Evolutionary conservation across 2,329 filamentous ascomycete genomes (phyloP).

Genomic region (Coniochaeta sp.): DNA sequence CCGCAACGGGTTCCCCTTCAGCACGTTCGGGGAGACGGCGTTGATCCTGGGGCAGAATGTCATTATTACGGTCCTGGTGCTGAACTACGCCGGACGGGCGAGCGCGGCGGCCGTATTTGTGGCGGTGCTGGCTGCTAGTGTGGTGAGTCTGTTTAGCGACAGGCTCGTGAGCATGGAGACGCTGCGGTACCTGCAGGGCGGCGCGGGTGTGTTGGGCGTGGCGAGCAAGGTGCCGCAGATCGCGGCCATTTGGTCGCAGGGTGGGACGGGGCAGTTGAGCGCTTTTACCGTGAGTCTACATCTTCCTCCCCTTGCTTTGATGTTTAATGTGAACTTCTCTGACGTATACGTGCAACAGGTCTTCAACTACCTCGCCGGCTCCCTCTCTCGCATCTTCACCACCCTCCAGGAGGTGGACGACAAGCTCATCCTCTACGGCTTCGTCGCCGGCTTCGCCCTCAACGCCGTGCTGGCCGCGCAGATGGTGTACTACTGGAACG

Average conservation of each 20-base stretch:
- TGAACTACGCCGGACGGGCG: constrained; percentile 70
- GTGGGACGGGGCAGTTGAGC: constrained; percentile 89
- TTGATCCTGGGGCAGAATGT: constrained; percentile 91
- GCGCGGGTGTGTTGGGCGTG: constrained; percentile 74
- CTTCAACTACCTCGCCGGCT: constrained; percentile 95
- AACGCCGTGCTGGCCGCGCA: constrained; percentile 82
- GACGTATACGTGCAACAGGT: too few relatives aligned
- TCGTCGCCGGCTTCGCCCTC: constrained; percentile 83
- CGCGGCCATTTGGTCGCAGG: constrained; percentile 72
- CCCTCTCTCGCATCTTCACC: constrained; percentile 91
- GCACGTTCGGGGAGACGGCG: constrained; percentile 91
- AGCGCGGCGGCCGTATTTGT: constrained; percentile 70
- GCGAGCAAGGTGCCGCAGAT: constrained; percentile 95
- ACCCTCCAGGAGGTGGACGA: constrained; percentile 97
- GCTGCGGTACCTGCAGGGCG: constrained; percentile 75
- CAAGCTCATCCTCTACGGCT: constrained; percentile 91
- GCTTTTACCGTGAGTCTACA: constrained; percentile 75
- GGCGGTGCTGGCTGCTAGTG: constrained; percentile 62
- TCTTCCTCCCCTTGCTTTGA: neutral
- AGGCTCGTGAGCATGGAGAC: constrained; percentile 57
- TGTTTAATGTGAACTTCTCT: too few relatives aligned
- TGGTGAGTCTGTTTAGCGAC: constrained; percentile 63
- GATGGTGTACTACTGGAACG: constrained; percentile 97
- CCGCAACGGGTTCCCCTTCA: constrained; percentile 88
- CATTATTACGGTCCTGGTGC: constrained; percentile 76